Evolutionary conservation across 2,329 filamentous ascomycete genomes (phyloP), one percentile per base, ranked within the genome.

Genomic region (Colletotrichum sp.): DNA sequence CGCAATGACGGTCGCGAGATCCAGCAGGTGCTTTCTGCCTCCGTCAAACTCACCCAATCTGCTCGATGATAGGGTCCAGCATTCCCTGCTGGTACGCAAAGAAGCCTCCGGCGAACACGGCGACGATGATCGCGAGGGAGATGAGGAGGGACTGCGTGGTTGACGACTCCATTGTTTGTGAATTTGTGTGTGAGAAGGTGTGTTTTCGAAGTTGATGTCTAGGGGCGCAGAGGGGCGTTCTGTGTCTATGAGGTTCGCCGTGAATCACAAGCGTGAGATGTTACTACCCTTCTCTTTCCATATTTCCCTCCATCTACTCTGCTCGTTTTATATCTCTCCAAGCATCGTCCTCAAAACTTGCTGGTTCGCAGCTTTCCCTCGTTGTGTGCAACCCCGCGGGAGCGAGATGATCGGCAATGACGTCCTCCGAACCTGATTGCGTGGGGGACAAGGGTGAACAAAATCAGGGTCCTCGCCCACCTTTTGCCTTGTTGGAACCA

Each of bases 31-130:
- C n/a, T 12, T 18, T n/a, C 8, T 13, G 34, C 15, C 49, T 13
- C 12, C 21, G 26, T 18, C 13, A 8, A 34, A 74, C 75, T 70
- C 32, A 76, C 75, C 82, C 83, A 60, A 86, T 69, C 75, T 83
- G 79, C 73, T 85, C 83, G 68, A 87, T 84, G 28, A 84, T 72
- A 3, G 84, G 83, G 74, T 87, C 84, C 62, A 85, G 77, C 65
- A 81, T 80, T 64, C 85, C 85, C 69, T 84, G 78, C n/a, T 82
- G 77, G 78, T 87, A 87, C 16, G 84, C 85, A 24, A 81, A 82
- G 68, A 84, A 80, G 15, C 80, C 80, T 10, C 80, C 81, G 15
- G 80, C 80, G 49, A 85, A 71, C 57, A 85, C 55, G 32, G 81
- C 80, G 57, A 81, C 70, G 39, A 81, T 72, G 36, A 80, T 76